Percentiles rank a stretch among this genome's conserved stretches.
These are phyloP conservation scores for Colletotrichum gloeosporioides DNA, from an alignment of 2,329 filamentous ascomycete species.

Conservation along the genomic window DNA sequence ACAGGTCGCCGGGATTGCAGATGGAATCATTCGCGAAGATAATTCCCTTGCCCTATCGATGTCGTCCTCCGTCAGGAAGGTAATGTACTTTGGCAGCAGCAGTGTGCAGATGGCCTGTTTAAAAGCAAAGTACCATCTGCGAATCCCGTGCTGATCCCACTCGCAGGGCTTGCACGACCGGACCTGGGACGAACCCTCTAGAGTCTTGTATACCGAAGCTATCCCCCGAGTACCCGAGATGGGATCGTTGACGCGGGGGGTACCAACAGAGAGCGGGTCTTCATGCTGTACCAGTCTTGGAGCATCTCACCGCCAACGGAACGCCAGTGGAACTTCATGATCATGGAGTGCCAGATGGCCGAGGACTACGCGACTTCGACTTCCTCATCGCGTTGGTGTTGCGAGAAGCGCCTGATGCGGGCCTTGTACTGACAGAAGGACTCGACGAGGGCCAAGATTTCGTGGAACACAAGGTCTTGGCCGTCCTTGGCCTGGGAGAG, in stretches of 20 bases:
- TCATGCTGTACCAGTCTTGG: neutral
- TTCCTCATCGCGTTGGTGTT: neutral
- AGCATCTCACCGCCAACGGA: neutral
- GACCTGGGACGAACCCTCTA: neutral
- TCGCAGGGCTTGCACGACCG: neutral
- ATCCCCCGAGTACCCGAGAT: neutral
- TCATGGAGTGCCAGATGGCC: neutral
- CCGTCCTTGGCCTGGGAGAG: neutral
- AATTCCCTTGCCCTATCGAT: neutral
- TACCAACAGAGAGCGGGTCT: neutral
- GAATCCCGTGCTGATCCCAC: neutral
- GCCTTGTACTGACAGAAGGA: neutral
- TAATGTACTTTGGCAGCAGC: neutral
- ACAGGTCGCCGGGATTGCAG: neutral
- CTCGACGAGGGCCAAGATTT: neutral
- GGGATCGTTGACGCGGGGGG: neutral
- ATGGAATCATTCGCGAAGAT: neutral
- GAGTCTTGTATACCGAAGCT: neutral
- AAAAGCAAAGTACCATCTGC: neutral
- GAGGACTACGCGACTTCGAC: neutral
- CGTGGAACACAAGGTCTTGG: neutral
- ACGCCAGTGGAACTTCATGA: neutral
- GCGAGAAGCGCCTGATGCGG: neutral
- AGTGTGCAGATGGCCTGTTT: neutral
- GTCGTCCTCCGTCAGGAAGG: neutral